These are phyloP conservation scores for Suillus bovinus DNA, from an alignment of 768 basidiomycete species.

Conservation along the genomic window DNA sequence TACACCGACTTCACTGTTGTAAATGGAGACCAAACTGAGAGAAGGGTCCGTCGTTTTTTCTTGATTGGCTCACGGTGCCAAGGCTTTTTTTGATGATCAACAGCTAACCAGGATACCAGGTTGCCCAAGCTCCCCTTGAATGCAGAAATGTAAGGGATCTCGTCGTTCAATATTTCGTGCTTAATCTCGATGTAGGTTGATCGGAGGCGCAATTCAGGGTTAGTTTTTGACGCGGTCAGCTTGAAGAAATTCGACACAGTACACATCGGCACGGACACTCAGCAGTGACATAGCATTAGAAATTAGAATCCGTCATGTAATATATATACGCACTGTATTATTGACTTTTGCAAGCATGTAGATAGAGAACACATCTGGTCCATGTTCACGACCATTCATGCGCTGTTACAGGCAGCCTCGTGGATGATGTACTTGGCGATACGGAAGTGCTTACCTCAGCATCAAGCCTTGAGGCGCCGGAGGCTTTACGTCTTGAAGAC, in stretches of 20 bases:
- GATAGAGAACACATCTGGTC: not conserved
- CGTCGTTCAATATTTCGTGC: not conserved
- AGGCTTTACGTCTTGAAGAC: not conserved
- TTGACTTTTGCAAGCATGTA: not conserved
- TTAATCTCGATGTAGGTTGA: slow-evolving; percentile 11
- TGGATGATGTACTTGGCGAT: not conserved
- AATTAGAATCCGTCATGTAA: not conserved
- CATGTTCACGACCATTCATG: not conserved
- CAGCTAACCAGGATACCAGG: slow-evolving; percentile 19
- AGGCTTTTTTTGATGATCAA: not conserved
- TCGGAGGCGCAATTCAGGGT: slow-evolving; percentile 18
- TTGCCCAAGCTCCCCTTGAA: slow-evolving; percentile 13
- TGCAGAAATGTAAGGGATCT: slow-evolving; percentile 15
- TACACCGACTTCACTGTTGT: slow-evolving; percentile 25
- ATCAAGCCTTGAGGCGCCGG: not conserved
- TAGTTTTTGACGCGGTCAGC: slow-evolving; percentile 21
- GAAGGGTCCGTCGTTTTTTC: slow-evolving; percentile 19
- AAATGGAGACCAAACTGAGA: slow-evolving; percentile 22
- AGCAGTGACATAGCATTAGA: not conserved
- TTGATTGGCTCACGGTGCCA: slow-evolving; percentile 2
- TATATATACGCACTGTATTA: not conserved
- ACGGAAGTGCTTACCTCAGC: not conserved
- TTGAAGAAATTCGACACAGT: slow-evolving; percentile 15
- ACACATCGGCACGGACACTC: not conserved
- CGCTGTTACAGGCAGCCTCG: not conserved